Percentiles rank a stretch among this genome's conserved stretches.
These are phyloP conservation scores for Talaromyces pinophilus DNA, from an alignment of 2,329 filamentous ascomycete species.

Conservation along the genomic window DNA sequence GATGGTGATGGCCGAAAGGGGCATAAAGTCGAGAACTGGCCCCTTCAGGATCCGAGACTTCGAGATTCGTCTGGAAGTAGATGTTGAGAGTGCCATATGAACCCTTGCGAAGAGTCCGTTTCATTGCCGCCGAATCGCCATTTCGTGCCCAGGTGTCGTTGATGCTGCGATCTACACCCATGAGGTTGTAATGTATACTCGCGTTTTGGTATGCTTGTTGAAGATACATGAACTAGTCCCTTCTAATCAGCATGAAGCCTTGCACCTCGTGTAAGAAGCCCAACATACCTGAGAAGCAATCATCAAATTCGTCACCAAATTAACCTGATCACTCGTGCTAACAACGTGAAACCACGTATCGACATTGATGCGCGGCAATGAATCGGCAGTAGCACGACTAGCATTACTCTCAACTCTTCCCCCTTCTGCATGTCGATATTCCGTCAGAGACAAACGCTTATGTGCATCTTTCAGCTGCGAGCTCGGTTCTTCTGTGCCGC, in stretches of 20 bases:
- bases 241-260: not conserved
- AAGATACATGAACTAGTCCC: conserved; percentile 37
- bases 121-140: conserved; percentile 54
- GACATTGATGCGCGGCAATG: conserved; percentile 35
- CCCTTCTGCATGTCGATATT: conserved; percentile 22
- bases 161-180: conserved; percentile 52
- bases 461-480: conserved; percentile 32
- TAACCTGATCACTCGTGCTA: conserved; percentile 33
- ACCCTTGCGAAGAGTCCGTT: conserved; percentile 55
- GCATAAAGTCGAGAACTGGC: conserved; percentile 27
- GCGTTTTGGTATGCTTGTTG: conserved; percentile 50
- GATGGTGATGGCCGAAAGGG: not conserved
- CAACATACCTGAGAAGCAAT: conserved; percentile 38
- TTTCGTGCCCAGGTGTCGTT: conserved; percentile 59
- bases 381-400: conserved; percentile 17
- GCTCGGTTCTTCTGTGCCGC: conserved; percentile 36
- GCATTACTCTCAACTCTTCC: conserved; percentile 25
- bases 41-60: conserved; percentile 29
- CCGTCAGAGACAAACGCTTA: conserved; percentile 28
- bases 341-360: conserved; percentile 49
- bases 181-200: conserved; percentile 54
- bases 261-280: not conserved
- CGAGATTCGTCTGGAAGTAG: conserved; percentile 61
- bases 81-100: conserved; percentile 59
- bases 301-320: conserved; percentile 37